phyloP scores from a whole-genome alignment of 805 yeast species.

The Barnettozyma pratensis region DNA sequence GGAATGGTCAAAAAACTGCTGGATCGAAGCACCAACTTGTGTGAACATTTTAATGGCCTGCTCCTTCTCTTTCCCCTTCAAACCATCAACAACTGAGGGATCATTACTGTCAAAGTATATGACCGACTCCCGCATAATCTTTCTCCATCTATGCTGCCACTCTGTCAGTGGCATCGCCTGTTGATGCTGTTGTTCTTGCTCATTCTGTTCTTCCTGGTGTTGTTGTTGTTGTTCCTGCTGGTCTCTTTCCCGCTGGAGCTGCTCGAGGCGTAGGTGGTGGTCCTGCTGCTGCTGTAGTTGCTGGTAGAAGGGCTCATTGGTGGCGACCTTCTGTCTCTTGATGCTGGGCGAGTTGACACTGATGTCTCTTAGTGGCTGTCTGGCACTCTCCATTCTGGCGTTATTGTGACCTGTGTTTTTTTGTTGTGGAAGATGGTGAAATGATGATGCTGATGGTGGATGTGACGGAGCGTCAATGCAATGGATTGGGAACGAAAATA shows the following conservation, averaged over 20 bases:
- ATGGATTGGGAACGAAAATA: no score
- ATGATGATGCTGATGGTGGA: background rate
- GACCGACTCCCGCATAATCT: constrained; percentile 49
- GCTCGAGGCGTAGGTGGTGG: constrained; percentile 1
- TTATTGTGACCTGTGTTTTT: background rate
- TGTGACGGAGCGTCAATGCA: background rate
- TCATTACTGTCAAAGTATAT: constrained; percentile 51
- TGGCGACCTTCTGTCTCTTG: constrained; percentile 21
- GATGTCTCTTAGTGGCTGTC: constrained; percentile 21
- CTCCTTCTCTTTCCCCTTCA: constrained; percentile 27
- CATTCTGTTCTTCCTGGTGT: background rate
- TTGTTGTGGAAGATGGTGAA: background rate
- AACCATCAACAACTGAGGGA: constrained; percentile 23
- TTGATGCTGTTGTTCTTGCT: constrained; percentile 6
- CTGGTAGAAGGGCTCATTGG: background rate
- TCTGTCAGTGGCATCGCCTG: constrained; percentile 29
- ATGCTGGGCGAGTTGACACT: constrained; percentile 25
- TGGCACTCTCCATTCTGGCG: constrained; percentile 14
- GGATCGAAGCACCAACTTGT: constrained; percentile 49
- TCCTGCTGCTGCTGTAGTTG: background rate
- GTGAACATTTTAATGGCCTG: constrained; percentile 27
- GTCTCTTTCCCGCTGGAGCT: background rate
- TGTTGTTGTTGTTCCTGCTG: constrained; percentile 5
- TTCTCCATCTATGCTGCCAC: constrained; percentile 60
- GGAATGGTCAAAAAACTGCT: constrained; percentile 50